Percentiles rank a stretch among this genome's conserved stretches.
These are phyloP conservation scores for Adansonia madagascariensis DNA, from an alignment of 441 rosid species.

Conservation along the genomic window DNA sequence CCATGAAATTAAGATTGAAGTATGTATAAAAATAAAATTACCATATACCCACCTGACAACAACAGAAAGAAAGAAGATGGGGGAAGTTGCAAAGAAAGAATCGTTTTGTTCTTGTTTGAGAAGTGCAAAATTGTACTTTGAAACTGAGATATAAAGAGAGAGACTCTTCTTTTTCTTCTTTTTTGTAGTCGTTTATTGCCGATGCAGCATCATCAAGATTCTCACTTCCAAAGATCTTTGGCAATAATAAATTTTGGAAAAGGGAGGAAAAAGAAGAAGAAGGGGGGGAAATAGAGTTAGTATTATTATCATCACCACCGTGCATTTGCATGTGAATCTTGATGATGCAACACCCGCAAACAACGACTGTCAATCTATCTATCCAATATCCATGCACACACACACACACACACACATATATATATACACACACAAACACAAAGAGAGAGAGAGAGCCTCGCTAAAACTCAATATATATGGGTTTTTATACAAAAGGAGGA, in stretches of 20 bases:
- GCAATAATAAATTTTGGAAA: conserved; percentile 2
- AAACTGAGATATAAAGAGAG: background rate
- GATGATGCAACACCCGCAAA: conserved; percentile 72
- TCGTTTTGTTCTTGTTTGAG: conserved; percentile 13
- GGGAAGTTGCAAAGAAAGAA: background rate
- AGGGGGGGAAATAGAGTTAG: background rate
- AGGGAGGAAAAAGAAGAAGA: conserved; percentile 7
- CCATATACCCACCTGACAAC: conserved; percentile 31
- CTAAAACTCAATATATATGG: background rate
- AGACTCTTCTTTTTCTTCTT: background rate
- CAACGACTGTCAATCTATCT: conserved; percentile 45
- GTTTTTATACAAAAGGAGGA: conserved; percentile 11
- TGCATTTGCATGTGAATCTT: conserved; percentile 67
- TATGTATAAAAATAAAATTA: background rate
- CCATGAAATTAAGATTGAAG: background rate
- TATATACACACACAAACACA: background rate
- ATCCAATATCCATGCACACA: conserved; percentile 20
- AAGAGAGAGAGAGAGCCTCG: background rate
- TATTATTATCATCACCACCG: conserved; percentile 24
- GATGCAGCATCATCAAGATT: conserved; percentile 85
- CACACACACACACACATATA: background rate
- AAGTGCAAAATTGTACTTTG: conserved; percentile 26
- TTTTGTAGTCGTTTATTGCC: conserved; percentile 51
- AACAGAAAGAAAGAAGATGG: conserved; percentile 22
- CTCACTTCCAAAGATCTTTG: conserved; percentile 42